phyloP scores from a whole-genome alignment of 495 filamentous ascomycete species.

The Saxispiralis lemnorum region DNA sequence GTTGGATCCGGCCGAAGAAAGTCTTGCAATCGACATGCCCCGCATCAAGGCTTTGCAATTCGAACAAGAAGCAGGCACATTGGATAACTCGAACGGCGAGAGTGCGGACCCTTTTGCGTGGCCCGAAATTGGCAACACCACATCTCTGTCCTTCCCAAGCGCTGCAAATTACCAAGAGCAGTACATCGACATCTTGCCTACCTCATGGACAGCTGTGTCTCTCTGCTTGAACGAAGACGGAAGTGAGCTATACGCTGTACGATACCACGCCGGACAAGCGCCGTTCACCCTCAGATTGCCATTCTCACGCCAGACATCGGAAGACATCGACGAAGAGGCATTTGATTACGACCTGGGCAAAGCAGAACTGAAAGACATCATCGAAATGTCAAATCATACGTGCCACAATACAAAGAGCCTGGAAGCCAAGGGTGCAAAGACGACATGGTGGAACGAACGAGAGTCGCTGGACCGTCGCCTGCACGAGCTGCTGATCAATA shows the following conservation, averaged over 20 bases:
- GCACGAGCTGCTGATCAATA: conserved; percentile 59
- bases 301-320: conserved; percentile 57
- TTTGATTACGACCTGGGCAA: conserved; percentile 69
- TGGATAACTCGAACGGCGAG: conserved; percentile 36
- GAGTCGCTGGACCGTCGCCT: conserved; percentile 62
- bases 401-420: conserved; percentile 54
- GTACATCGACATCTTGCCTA: conserved; percentile 67
- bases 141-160: conserved; percentile 24
- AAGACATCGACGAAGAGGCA: conserved; percentile 58
- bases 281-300: conserved; percentile 79
- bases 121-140: conserved; percentile 26
- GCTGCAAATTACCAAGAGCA: conserved; percentile 40
- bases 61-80: conserved; percentile 8
- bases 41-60: conserved; percentile 9
- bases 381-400: conserved; percentile 57
- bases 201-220: conserved; percentile 69
- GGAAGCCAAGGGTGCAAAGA: conserved; percentile 43
- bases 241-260: conserved; percentile 68
- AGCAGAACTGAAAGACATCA: conserved; percentile 64
- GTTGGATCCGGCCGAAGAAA: background rate
- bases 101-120: conserved; percentile 23
- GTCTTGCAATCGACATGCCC: background rate
- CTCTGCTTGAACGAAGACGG: conserved; percentile 61
- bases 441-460: conserved; percentile 75
- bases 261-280: conserved; percentile 48